Conservation (phyloP, 306 rosid genomes). For the Medicago truncatula region MtrunA17r5.0-ANR NC_053043.1:17418501-17419000, state of each 20-base stretch:
- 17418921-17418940: constrained; percentile 30
- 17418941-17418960: constrained; percentile 91
- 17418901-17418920: constrained; percentile 22
- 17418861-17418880: not conserved
- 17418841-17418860: not conserved
- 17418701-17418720: not conserved
- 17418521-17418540: not conserved
- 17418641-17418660: too few species aligned
- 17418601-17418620: too few species aligned
- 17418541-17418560: not conserved
- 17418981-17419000: constrained; percentile 86
- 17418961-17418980: constrained; percentile 67
- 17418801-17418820: too few species aligned
- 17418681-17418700: not conserved
- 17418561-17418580: not conserved
- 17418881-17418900: constrained; percentile 10
- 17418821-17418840: not conserved
- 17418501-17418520: not conserved
- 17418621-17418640: too few species aligned
- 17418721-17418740: not conserved
- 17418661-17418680: not conserved
- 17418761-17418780: too few species aligned
- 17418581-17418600: not conserved
- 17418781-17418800: too few species aligned
- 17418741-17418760: not conserved